Conservation (phyloP, 225 moss, liverwort and hornwort species). For the Ulota crispa region DNA sequence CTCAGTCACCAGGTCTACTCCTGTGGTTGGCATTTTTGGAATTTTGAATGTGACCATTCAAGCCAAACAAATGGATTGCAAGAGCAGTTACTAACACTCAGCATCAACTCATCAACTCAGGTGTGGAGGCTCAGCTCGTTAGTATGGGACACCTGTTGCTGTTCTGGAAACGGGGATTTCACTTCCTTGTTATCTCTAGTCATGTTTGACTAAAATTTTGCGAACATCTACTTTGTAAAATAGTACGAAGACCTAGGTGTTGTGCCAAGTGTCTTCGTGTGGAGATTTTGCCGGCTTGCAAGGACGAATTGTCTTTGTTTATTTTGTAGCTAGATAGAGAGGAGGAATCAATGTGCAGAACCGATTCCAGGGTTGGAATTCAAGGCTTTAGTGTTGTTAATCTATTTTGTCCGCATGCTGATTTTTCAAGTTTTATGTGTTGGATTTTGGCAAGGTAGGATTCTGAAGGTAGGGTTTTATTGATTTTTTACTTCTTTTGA, state of each 20-base stretch:
- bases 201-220: conserved; percentile 27
- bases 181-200: conserved; percentile 5
- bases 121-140: conserved; percentile 2
- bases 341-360: conserved; percentile 18
- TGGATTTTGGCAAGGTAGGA: not conserved
- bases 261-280: not conserved
- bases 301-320: conserved; percentile 27
- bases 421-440: not conserved
- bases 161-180: not conserved
- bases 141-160: not conserved
- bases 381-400: not conserved
- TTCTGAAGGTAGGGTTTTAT: too few species aligned
- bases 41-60: not conserved
- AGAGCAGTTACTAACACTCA: not conserved
- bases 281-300: conserved; percentile 18
- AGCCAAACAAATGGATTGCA: not conserved
- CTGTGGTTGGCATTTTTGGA: not conserved
- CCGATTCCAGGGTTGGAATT: not conserved
- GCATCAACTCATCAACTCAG: not conserved
- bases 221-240: conserved; percentile 27
- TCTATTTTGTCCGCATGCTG: not conserved
- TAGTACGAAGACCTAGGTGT: conserved; percentile 17
- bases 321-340: not conserved
- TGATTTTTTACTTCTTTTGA: too few species aligned
- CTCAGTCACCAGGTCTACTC: not conserved